Evolutionary conservation across 2,329 filamentous ascomycete species (phyloP), one percentile per base, ranked within the genome.

Genomic region (Bimuria novae-zelandiae): DNA sequence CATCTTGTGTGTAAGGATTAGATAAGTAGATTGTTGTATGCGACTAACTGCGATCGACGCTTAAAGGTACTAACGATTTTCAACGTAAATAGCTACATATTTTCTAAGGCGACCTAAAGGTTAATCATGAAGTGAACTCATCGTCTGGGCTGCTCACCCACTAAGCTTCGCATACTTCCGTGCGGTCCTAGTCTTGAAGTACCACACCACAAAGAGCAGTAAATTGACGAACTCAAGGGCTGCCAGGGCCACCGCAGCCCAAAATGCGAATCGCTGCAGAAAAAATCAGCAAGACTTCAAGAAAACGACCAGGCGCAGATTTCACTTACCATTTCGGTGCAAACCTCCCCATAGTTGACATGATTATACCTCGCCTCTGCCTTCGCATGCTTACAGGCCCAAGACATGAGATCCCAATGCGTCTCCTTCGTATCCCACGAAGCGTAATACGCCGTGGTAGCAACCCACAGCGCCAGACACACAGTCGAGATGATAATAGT

Each of bases 381-480:
- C 8, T 37, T 25, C 17, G 41, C 45, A 48, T 62, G 59, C 4
- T 48, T 57, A 46, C 61, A 64, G 19, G 57, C 53, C 59, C 59
- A 64, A 6, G 61, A 64, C 53, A 64, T 48, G 21, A 64, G 27
- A 41, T 64, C 61, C 52, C 57, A 64, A n/a, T 57, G 57, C 4
- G 61, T 60, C 49, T 64, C 52, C 8, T 43, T 52, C 1, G 54
- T 59, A 29, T 64, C 61, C 57, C 59, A 64, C 2, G 61, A 57
- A n/a, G 51, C 59, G 36, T 62, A 64, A 30, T 62, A 64, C 22
- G 37, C 54, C 4, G 56, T 62, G n/a, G 60, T 57, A 1, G 46
- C 49, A 1, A 59, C 37, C 61, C 61, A 64, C 7, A 62, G 22
- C 3, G 32, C 45, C 2, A 64, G 54, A 17, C 61, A 62, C 12